phyloP scores from a whole-genome alignment of 208 protist genomes.

The Trypanosoma platydactyli region DNA sequence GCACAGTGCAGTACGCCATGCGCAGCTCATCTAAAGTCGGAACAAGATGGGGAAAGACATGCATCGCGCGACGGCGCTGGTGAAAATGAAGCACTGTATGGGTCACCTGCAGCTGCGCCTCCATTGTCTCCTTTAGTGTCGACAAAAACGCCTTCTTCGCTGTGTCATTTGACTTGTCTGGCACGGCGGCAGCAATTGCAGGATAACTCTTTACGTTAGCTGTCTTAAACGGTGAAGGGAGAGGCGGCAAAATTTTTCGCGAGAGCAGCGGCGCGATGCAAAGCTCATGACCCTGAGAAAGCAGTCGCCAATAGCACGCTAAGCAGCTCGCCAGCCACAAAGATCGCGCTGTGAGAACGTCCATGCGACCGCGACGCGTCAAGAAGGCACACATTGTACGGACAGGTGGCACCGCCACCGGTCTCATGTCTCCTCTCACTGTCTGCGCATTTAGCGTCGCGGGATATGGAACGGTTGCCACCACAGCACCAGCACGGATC shows the following conservation, averaged over 20 bases:
- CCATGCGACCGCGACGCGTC: constrained; percentile 52
- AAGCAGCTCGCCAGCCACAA: constrained; percentile 31
- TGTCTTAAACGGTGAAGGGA: constrained; percentile 38
- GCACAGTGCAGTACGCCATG: constrained; percentile 48
- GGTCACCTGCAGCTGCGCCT: constrained; percentile 32
- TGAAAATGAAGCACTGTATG: constrained; percentile 49
- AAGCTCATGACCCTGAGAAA: constrained; percentile 15
- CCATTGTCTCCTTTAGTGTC: constrained; percentile 12
- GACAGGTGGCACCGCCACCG: constrained; percentile 47
- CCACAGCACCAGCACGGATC: constrained; percentile 45
- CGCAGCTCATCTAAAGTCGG: constrained; percentile 42
- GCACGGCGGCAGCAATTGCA: constrained; percentile 27
- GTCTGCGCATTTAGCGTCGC: constrained; percentile 70
- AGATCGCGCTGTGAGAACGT: constrained; percentile 20
- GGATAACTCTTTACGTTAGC: constrained; percentile 28
- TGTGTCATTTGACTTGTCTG: constrained; percentile 3
- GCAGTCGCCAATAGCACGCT: constrained; percentile 41
- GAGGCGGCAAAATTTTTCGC: constrained; percentile 23
- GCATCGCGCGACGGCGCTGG: constrained; percentile 22
- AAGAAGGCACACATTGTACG: constrained; percentile 44
- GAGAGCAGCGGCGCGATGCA: constrained; percentile 38
- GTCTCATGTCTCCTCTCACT: constrained; percentile 51
- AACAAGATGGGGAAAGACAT: constrained; percentile 10
- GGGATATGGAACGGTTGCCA: constrained; percentile 72
- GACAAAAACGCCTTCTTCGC: constrained; percentile 3